Base-by-base conservation (phyloP, 169 alveolate genomes). In the Plasmodium sp. region DNA sequence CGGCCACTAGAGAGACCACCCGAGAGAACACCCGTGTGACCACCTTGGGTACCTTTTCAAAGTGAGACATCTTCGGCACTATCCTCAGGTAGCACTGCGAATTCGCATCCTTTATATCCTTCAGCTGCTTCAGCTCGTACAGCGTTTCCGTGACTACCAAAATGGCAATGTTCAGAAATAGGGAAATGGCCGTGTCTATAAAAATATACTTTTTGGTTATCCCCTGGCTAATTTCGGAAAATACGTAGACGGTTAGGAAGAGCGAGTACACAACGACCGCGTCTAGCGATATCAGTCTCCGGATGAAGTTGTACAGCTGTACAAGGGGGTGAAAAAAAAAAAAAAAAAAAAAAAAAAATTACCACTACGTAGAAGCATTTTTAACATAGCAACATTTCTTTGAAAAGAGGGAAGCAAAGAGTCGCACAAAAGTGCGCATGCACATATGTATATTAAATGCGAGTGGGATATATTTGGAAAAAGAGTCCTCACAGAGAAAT, bases 31-130 rank as follows among this genome's bases (percentile, higher is more conserved):
- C 16, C n/a, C 72, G n/a, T 67, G 6, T 18, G 14, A 10, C 77
- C n/a, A 41, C 56, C 58, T 1, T 81, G 34, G 7, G 14, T 92
- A 92, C 95, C 79, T 92, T 92, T 34, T 92, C 95, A 82, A 92
- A 92, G 62, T 81, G 56, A 22, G 92, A 81, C 92, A 75, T 81
- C 83, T 92, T 72, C 10, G 95, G 95, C 39, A 92, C 95, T 5
- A 92, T 92, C 84, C 95, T 75, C n/a, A 82, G 84, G 75, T 92
- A 92, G 34, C n/a, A 36, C n/a, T 92, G 95, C 31, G 95, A 92
- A 51, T 92, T 92, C 14, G 95, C 95, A 81, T 92, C 41, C 58
- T 92, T 92, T 48, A 72, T 74, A 48, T 92, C 95, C 54, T 92
- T 81, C 85, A 75, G 43, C 22, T 71, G 84, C 75, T 92, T 92